A percentile compares a stretch with the other conserved stretches of the same genome.
phyloP scores from a whole-genome alignment of 176 grass and related monocot genomes.

The Puccinellia tenuiflora region DNA sequence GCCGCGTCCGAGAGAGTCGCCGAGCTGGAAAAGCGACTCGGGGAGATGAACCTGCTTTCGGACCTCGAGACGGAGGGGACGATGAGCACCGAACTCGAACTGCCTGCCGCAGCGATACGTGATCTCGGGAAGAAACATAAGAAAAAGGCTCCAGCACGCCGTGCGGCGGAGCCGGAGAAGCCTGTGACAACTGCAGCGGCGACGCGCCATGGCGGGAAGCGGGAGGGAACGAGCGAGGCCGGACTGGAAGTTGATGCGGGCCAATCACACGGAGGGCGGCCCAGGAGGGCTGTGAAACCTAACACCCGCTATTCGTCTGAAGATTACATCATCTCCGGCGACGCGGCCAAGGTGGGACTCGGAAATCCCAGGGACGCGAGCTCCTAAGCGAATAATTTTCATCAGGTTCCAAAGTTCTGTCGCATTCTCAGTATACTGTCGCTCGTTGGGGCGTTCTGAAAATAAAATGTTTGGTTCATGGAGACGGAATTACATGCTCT shows the following conservation, averaged over 20 bases:
- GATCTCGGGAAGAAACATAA: not conserved
- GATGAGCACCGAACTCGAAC: not conserved
- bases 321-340: not conserved
- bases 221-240: not conserved
- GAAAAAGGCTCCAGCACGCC: not conserved
- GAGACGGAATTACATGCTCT: not conserved
- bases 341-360: not conserved
- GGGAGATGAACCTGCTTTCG: not conserved
- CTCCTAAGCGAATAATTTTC: not conserved
- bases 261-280: not conserved
- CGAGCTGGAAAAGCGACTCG: not conserved
- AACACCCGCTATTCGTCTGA: not conserved
- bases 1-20: not conserved
- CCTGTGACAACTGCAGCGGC: not conserved
- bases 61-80: not conserved
- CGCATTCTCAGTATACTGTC: not conserved
- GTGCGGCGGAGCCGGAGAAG: not conserved
- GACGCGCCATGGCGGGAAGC: not conserved
- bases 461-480: not conserved
- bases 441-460: not conserved
- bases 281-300: not conserved
- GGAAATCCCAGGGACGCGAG: not conserved
- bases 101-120: not conserved
- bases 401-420: not conserved
- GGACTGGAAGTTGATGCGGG: not conserved